Base-by-base conservation (phyloP, 2,329 filamentous ascomycete genomes). In the Ascochyta koolunga region DNA sequence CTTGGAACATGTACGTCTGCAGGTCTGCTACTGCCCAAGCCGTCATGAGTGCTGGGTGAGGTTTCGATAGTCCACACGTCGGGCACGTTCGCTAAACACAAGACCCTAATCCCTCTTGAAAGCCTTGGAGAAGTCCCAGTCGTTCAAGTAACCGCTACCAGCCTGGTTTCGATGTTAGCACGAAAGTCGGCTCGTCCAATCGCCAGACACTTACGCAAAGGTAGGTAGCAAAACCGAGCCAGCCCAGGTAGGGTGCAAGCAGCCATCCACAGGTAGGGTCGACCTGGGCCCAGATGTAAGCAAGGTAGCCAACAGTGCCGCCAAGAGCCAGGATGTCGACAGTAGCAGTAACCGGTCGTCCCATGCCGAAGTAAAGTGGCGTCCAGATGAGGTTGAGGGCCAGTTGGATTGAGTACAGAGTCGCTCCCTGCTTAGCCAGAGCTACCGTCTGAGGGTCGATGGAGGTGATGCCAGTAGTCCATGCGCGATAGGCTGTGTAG, bases 181-280 rank as follows among this genome's bases (percentile, higher is more conserved):
- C 18, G 3, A 15, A 9, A n/a, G 8, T n/a, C 5, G 19, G 4
- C 18, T n/a, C 16, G 21, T 7, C 10, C 33, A 13, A 24, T 24
- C 4, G 10, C 5, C 15, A 1, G 38, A 18, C 16, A 61, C 74
- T 70, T 60, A 84, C 85, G 66, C 86, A 91, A 46, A 98, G 79
- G 71, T 97, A 98, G 0, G 89, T 91, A 27, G 92, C 93, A 71
- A 96, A 97, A 47, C 86, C 80, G 64, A 97, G 77, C 93, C 93
- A 98, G 15, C 80, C 89, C 22, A 96, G 77, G 71, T 97, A 98
- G 0, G 93, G 93, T 21, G 84, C 83, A 75, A 96, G 82, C 61
- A 86, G 81, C 84, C 86, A 93, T 15, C 86, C 89, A 18, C 91
- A 86, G 7, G 86, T 81, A 18, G 80, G 74, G 72, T 97, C 93